phyloP scores from a whole-genome alignment of 2,329 filamentous ascomycete genomes.

The Macrophomina phaseolina region DNA sequence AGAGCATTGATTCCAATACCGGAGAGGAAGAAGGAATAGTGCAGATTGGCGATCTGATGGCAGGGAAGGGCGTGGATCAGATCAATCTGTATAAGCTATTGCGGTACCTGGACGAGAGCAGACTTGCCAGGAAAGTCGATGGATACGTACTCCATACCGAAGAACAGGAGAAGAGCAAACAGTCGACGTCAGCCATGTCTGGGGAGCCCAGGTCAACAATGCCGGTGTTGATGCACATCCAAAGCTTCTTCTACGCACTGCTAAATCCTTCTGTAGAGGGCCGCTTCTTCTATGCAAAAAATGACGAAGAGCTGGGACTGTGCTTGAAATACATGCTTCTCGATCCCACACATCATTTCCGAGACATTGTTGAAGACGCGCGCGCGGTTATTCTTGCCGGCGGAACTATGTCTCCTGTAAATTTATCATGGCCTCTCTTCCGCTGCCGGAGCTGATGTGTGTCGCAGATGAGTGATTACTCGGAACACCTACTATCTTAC shows the following conservation, averaged over 20 bases:
- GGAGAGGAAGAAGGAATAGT: constrained; percentile 68
- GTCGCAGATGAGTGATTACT: constrained; percentile 79
- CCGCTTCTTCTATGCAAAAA: constrained; percentile 62
- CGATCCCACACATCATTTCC: constrained; percentile 90
- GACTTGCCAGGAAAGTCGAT: constrained; percentile 92
- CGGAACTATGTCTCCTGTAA: constrained; percentile 90
- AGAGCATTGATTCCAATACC: constrained; percentile 50
- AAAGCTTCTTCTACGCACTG: constrained; percentile 75
- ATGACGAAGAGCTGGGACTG: constrained; percentile 42
- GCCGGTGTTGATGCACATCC: constrained; percentile 67
- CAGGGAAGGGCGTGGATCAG: constrained; percentile 87
- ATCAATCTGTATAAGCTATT: constrained; percentile 92
- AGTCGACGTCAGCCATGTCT: background rate
- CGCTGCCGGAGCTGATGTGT: background rate
- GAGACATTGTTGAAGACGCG: constrained; percentile 81
- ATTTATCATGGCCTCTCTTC: constrained; percentile 29
- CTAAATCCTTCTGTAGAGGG: constrained; percentile 81
- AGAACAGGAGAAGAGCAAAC: constrained; percentile 43
- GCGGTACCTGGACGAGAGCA: constrained; percentile 87
- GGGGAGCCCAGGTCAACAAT: constrained; percentile 34
- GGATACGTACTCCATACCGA: constrained; percentile 75
- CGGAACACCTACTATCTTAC: constrained; percentile 81
- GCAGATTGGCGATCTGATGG: constrained; percentile 73
- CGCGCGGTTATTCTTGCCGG: constrained; percentile 89
- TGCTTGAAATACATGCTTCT: constrained; percentile 82